A percentile compares a stretch with the other conserved stretches of the same genome.
Evolutionary conservation across 495 filamentous ascomycete species (phyloP).

Genomic region (Penicillium pulvis): DNA sequence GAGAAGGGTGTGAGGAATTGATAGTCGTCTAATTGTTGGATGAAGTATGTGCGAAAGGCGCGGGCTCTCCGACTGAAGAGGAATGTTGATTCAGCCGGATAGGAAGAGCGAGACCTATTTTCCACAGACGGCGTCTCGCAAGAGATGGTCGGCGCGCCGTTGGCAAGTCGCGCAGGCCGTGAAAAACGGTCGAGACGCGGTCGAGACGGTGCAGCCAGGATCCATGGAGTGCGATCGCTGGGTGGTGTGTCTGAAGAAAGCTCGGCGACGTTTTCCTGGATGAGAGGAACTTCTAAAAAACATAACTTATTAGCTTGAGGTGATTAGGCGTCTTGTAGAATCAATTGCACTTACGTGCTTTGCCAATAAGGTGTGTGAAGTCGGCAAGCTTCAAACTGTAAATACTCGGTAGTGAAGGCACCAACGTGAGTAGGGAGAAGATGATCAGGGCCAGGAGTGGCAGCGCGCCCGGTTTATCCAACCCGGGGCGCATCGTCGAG

Average conservation of each 20-base stretch:
- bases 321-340: not conserved
- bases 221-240: conserved; percentile 21
- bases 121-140: conserved; percentile 25
- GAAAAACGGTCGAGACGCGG: conserved; percentile 19
- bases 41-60: conserved; percentile 39
- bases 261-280: conserved; percentile 23
- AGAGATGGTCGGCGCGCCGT: conserved; percentile 10
- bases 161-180: conserved; percentile 14
- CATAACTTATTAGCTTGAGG: not conserved
- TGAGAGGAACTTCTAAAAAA: conserved; percentile 24
- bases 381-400: conserved; percentile 35
- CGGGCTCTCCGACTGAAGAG: conserved; percentile 35
- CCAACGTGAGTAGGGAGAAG: conserved; percentile 41
- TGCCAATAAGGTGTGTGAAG: conserved; percentile 27
- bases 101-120: conserved; percentile 24
- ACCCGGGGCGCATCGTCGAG: conserved; percentile 43
- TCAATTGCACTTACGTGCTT: conserved; percentile 31
- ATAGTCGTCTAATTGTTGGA: conserved; percentile 34
- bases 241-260: conserved; percentile 11
- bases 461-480: conserved; percentile 43
- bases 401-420: conserved; percentile 38
- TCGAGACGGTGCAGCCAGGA: conserved; percentile 13
- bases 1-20: conserved; percentile 30
- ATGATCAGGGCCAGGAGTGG: conserved; percentile 42
- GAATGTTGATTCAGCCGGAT: conserved; percentile 29